phyloP scores from a whole-genome alignment of 2,329 filamentous ascomycete species.

The Diaporthe amygdali region DNA sequence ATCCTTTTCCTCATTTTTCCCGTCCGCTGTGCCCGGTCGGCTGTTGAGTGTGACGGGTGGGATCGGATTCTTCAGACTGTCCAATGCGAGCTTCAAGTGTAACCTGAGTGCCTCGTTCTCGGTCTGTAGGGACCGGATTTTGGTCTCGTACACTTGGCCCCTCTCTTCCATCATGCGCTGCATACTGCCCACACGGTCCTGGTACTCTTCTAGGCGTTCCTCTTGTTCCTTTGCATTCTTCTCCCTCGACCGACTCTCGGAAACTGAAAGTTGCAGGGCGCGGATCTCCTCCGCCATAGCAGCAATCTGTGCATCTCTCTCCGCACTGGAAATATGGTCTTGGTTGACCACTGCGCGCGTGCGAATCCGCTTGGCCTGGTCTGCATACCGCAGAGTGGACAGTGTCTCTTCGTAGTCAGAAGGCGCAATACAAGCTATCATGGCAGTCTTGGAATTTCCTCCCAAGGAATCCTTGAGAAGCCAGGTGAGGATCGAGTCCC shows the following conservation, averaged over 20 bases:
- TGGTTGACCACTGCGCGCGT: constrained; percentile 95
- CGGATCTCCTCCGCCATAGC: constrained; percentile 97
- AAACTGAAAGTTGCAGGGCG: constrained; percentile 76
- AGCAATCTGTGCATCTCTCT: constrained; percentile 90
- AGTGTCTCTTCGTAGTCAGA: constrained; percentile 97
- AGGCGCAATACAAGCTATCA: constrained; percentile 97
- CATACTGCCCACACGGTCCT: constrained; percentile 86
- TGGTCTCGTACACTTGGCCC: constrained; percentile 87
- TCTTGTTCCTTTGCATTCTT: constrained; percentile 79
- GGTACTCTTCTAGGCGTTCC: constrained; percentile 91
- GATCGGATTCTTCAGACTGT: constrained; percentile 91
- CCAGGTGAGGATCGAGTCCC: constrained; percentile 85
- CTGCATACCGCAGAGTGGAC: constrained; percentile 93
- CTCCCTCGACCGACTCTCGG: constrained; percentile 69
- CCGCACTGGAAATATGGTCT: constrained; percentile 88
- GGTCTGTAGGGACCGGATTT: constrained; percentile 87
- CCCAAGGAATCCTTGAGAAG: constrained; percentile 94
- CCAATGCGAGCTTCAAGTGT: constrained; percentile 85
- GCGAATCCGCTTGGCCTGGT: constrained; percentile 96
- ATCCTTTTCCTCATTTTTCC: constrained; percentile 28
- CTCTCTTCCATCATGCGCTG: constrained; percentile 96
- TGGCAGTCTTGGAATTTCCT: constrained; percentile 97
- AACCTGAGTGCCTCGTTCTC: constrained; percentile 89
- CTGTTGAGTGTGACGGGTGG: constrained; percentile 56
- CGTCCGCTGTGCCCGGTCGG: constrained; percentile 37